Percentiles rank a stretch among this genome's conserved stretches.
Conservation (phyloP, 257 asterid species). For the Forsythia viridissima region DNA sequence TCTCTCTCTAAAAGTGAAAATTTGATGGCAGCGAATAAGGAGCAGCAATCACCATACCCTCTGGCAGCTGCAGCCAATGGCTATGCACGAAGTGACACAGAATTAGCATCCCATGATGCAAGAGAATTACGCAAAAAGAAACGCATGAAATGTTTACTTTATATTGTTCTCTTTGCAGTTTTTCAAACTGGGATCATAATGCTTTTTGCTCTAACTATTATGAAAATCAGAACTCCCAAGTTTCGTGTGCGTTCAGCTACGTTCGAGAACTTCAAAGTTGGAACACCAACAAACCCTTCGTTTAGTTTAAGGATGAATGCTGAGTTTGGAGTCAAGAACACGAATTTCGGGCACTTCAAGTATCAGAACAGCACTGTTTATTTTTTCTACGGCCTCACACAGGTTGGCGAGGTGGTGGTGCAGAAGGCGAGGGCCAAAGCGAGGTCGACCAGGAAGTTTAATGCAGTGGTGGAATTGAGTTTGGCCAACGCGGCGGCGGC, state of each 20-base stretch:
- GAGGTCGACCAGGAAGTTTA: constrained; percentile 30
- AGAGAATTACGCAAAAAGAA: constrained; percentile 32
- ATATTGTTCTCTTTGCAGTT: constrained; percentile 29
- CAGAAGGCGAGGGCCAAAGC: constrained; percentile 18
- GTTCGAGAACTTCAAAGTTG: constrained; percentile 15
- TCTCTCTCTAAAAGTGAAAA: too few relatives aligned
- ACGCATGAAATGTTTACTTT: constrained; percentile 33
- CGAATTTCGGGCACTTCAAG: constrained; percentile 45
- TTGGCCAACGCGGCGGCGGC: neutral
- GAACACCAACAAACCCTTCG: constrained; percentile 12
- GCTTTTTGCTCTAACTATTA: constrained; percentile 31
- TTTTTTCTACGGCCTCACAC: constrained; percentile 29
- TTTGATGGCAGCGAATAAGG: constrained; percentile 25
- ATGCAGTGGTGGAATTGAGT: constrained; percentile 22
- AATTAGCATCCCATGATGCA: constrained; percentile 19
- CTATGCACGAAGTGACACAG: constrained; percentile 20
- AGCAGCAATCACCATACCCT: constrained; percentile 7
- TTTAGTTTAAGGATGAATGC: constrained; percentile 32
- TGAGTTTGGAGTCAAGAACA: constrained; percentile 39
- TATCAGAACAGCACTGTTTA: constrained; percentile 25
- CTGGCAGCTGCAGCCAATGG: constrained; percentile 18
- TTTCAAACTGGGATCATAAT: constrained; percentile 36
- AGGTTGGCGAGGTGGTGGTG: constrained; percentile 37
- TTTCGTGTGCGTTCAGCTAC: constrained; percentile 33
- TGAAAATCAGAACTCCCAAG: constrained; percentile 42